These are phyloP conservation scores for Saturnispora besseyi DNA, from an alignment of 805 yeast species.

Conservation along the genomic window DNA sequence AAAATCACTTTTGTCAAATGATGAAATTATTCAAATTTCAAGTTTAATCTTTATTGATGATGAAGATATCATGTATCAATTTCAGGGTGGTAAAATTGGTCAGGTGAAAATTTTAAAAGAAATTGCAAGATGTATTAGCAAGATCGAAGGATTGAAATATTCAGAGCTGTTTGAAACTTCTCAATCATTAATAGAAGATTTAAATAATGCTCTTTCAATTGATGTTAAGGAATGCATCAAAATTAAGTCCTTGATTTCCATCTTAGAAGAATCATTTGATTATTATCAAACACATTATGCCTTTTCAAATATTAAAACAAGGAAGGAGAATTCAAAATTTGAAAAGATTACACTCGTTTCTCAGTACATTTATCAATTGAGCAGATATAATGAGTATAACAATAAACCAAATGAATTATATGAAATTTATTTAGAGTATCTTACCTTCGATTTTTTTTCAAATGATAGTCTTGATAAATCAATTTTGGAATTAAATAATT, in stretches of 20 bases:
- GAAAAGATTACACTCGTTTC: constrained; percentile 21
- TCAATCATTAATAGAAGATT: constrained; percentile 25
- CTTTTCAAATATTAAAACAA: constrained; percentile 7
- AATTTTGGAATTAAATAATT: constrained; percentile 17
- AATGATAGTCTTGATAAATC: constrained; percentile 27
- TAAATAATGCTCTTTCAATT: constrained; percentile 17
- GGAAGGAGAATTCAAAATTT: constrained; percentile 12
- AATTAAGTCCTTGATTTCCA: constrained; percentile 20
- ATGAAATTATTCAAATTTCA: constrained; percentile 39
- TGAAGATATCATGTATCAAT: constrained; percentile 21
- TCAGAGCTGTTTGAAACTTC: constrained; percentile 31
- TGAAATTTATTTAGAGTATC: constrained; percentile 33
- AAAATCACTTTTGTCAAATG: constrained; percentile 55
- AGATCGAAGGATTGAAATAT: constrained; percentile 33
- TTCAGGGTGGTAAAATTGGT: constrained; percentile 16
- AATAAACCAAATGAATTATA: constrained; percentile 24
- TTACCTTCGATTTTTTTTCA: constrained; percentile 33
- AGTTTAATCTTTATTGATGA: constrained; percentile 30
- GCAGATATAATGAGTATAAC: constrained; percentile 23
- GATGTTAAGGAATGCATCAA: constrained; percentile 25
- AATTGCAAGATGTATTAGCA: constrained; percentile 45
- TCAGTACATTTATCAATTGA: constrained; percentile 28
- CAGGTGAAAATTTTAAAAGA: constrained; percentile 32
- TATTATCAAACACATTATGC: constrained; percentile 18
- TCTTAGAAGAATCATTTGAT: constrained; percentile 25